These are phyloP conservation scores for Lecanicillium sp. DNA, from an alignment of 2,329 filamentous ascomycete genomes.

Conservation along the genomic window DNA sequence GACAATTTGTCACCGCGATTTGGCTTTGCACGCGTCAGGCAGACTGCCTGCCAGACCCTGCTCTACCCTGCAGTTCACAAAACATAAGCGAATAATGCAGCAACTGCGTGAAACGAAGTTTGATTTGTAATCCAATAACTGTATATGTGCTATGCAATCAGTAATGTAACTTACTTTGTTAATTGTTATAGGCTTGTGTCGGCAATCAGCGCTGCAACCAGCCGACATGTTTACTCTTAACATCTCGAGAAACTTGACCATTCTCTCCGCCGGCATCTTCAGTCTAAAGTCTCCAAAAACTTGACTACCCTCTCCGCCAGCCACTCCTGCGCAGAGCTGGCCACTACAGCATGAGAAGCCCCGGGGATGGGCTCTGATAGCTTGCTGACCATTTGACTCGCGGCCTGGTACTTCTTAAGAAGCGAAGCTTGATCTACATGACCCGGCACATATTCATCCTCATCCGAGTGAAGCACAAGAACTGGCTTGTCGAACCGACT, in stretches of 20 bases:
- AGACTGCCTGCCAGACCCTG: too few species aligned
- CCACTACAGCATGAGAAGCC: conserved; percentile 45
- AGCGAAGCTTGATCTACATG: conserved; percentile 52
- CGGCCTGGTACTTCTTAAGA: conserved; percentile 49
- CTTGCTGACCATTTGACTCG: conserved; percentile 40
- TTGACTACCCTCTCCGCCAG: conserved; percentile 39
- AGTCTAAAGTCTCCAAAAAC: conserved; percentile 35
- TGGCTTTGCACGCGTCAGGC: background rate
- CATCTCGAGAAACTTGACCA: too few species aligned
- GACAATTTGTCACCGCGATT: background rate
- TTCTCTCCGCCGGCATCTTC: too few species aligned
- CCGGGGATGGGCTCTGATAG: conserved; percentile 49
- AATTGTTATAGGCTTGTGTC: too few species aligned
- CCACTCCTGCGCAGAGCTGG: conserved; percentile 42
- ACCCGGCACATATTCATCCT: conserved; percentile 59
- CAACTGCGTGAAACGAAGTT: too few species aligned
- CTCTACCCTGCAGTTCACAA: too few species aligned
- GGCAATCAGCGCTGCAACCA: too few species aligned
- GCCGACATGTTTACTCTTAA: too few species aligned
- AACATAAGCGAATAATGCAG: too few species aligned
- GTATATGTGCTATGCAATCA: too few species aligned
- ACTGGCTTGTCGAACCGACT: conserved; percentile 53
- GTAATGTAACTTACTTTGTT: too few species aligned
- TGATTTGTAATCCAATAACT: too few species aligned
- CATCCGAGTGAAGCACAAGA: conserved; percentile 57